A percentile compares a stretch with the other conserved stretches of the same genome.
Evolutionary conservation across 176 grass and related monocot genomes (phyloP).

Genomic region (Rhynchospora pubera): DNA sequence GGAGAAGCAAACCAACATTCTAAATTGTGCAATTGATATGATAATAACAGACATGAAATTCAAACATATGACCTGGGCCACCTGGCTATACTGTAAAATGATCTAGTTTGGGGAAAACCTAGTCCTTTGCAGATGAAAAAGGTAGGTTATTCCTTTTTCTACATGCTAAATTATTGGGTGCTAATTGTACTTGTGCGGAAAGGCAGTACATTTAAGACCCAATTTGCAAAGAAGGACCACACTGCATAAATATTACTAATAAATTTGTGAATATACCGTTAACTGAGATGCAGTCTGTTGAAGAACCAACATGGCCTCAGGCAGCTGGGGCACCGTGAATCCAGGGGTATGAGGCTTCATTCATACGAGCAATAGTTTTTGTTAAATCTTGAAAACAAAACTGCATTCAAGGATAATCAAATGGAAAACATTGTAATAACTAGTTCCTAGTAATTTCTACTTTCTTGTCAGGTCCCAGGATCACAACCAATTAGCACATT

Average conservation of each 20-base stretch:
- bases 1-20: conserved; percentile 37
- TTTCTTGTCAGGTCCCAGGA: not conserved
- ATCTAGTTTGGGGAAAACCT: not conserved
- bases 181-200: not conserved
- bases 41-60: conserved; percentile 9
- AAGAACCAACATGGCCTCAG: conserved; percentile 31
- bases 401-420: conserved; percentile 24
- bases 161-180: not conserved
- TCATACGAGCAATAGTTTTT: conserved; percentile 22
- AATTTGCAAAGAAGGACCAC: not conserved
- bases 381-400: conserved; percentile 36
- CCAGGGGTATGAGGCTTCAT: conserved; percentile 35
- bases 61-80: not conserved
- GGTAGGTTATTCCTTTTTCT: not conserved
- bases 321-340: conserved; percentile 34
- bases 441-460: not conserved
- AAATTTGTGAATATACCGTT: conserved; percentile 24
- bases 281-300: conserved; percentile 23
- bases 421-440: conserved; percentile 25
- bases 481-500: not conserved
- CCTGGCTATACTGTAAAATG: not conserved
- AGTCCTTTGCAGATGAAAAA: not conserved
- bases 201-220: not conserved
- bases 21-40: conserved; percentile 42
- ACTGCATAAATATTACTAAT: not conserved